These are phyloP conservation scores for Citeromyces matritensis DNA, from an alignment of 805 yeast genomes.

Conservation along the genomic window DNA sequence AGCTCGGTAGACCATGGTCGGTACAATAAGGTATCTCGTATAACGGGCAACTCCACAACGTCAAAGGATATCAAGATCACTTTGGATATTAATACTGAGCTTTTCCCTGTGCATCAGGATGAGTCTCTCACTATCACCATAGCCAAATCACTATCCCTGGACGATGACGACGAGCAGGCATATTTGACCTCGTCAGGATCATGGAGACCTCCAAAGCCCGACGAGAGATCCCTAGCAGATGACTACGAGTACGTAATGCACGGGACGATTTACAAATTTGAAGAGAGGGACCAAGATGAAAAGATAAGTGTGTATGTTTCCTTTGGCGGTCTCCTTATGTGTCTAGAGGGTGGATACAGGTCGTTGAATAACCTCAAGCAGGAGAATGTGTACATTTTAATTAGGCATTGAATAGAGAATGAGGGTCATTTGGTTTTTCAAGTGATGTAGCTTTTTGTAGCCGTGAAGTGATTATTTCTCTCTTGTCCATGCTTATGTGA, in stretches of 20 bases:
- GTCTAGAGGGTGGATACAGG: slow-evolving; percentile 91
- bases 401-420: slow-evolving; percentile 34
- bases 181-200: slow-evolving; percentile 37
- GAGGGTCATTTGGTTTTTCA: too few relatives aligned
- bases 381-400: slow-evolving; percentile 81
- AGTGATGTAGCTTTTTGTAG: too few relatives aligned
- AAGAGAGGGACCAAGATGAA: slow-evolving; percentile 57
- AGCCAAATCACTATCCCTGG: slow-evolving; percentile 56
- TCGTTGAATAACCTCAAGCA: slow-evolving; percentile 80
- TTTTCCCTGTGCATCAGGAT: slow-evolving; percentile 68
- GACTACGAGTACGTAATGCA: slow-evolving; percentile 98
- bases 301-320: slow-evolving; percentile 82
- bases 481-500: too few relatives aligned
- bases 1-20: slow-evolving; percentile 77
- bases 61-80: slow-evolving; percentile 70
- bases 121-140: slow-evolving; percentile 78
- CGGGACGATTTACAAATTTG: slow-evolving; percentile 94
- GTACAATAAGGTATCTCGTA: slow-evolving; percentile 83
- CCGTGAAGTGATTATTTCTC: too few relatives aligned
- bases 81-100: slow-evolving; percentile 80
- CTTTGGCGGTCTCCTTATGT: slow-evolving; percentile 87
- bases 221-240: slow-evolving; percentile 80
- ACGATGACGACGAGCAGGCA: slow-evolving; percentile 27
- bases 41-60: slow-evolving; percentile 78
- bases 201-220: slow-evolving; percentile 76